Evolutionary conservation across 2,329 filamentous ascomycete species (phyloP).

Genomic region (Exophiala lecanii-corni): DNA sequence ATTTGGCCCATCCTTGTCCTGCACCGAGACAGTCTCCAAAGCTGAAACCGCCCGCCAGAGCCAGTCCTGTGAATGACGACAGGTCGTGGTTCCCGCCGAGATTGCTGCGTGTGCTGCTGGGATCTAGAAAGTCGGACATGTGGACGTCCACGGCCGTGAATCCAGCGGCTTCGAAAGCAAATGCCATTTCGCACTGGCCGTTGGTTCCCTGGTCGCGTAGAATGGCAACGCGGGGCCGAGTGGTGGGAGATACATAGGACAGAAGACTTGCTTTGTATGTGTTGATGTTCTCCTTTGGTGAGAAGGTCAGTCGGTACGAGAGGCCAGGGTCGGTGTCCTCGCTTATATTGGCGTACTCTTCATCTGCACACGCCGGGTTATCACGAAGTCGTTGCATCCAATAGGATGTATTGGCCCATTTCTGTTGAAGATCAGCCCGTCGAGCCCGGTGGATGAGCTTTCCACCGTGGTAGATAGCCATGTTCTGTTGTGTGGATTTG

Average conservation of each 20-base stretch:
- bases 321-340: conserved; percentile 78
- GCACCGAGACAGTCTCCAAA: conserved; percentile 90
- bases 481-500: conserved; percentile 62
- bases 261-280: conserved; percentile 41
- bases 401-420: conserved; percentile 83
- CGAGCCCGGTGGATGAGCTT: conserved; percentile 64
- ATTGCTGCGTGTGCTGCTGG: conserved; percentile 15
- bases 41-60: conserved; percentile 94
- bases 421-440: conserved; percentile 72
- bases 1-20: conserved; percentile 95
- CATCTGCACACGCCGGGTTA: conserved; percentile 79
- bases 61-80: conserved; percentile 77
- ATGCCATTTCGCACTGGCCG: conserved; percentile 95
- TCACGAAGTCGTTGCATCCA: conserved; percentile 88
- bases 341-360: conserved; percentile 70
- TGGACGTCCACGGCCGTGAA: conserved; percentile 91
- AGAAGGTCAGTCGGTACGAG: conserved; percentile 75
- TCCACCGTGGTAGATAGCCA: conserved; percentile 69
- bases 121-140: conserved; percentile 71
- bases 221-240: conserved; percentile 76
- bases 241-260: conserved; percentile 56
- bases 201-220: conserved; percentile 95
- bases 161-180: conserved; percentile 84
- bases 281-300: conserved; percentile 62
- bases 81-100: conserved; percentile 76